Evolutionary conservation across 2,329 filamentous ascomycete genomes (phyloP).

Genomic region (Calonectria pteridis): DNA sequence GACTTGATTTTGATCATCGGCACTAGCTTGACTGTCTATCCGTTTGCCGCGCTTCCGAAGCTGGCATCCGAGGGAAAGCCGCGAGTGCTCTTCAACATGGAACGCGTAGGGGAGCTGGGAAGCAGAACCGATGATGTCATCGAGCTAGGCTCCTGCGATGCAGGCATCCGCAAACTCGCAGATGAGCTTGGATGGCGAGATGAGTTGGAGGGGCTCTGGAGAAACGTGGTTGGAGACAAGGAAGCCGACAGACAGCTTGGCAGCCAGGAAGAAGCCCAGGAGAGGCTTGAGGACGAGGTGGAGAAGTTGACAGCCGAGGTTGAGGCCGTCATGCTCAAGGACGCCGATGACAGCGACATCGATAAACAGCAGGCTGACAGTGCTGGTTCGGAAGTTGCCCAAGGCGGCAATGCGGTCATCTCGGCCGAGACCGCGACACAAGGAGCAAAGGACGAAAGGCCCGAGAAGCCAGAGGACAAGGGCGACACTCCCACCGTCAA

Average conservation of each 20-base stretch:
- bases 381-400: neutral
- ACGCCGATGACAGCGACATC: constrained; percentile 24
- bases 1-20: constrained; percentile 90
- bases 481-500: neutral
- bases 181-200: constrained; percentile 85
- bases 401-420: neutral
- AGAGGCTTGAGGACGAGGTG: constrained; percentile 60
- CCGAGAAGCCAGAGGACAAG: neutral
- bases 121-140: constrained; percentile 86
- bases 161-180: constrained; percentile 82
- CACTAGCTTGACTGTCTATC: constrained; percentile 88
- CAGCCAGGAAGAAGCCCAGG: constrained; percentile 51
- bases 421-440: neutral
- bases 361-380: neutral
- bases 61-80: constrained; percentile 73
- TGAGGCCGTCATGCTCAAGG: constrained; percentile 49
- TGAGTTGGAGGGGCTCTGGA: constrained; percentile 85
- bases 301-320: constrained; percentile 53
- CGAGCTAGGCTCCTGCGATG: constrained; percentile 85
- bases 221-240: constrained; percentile 72
- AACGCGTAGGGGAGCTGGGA: constrained; percentile 84
- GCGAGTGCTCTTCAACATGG: constrained; percentile 88
- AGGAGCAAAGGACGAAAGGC: neutral
- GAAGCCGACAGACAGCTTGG: constrained; percentile 64
- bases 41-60: constrained; percentile 85